Base-by-base conservation (phyloP, 352 stramenopile genomes). In the Phytophthora tentaculata region DNA sequence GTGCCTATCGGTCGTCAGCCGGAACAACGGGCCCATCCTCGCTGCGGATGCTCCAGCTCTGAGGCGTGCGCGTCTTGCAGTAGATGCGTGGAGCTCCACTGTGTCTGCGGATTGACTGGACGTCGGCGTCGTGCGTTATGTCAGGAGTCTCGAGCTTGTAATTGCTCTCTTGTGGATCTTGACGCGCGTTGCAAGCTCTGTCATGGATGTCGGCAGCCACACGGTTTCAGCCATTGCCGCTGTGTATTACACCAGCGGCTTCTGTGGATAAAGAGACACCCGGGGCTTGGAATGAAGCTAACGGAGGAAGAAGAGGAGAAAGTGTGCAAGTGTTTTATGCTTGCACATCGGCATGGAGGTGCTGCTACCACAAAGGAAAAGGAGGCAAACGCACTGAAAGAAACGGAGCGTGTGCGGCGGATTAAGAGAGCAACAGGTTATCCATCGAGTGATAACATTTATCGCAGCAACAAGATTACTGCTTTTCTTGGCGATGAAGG, bases 31-130 rank as follows among this genome's bases (percentile, higher is more conserved):
- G 37, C 51, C n/a, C 48, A 76, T 59, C 58, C 58, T 59, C 63
- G 48, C 24, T 93, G 85, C 41, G 77, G 69, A 50, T 92, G 86
- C 57, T 74, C 26, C 5, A 77, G 68, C 32, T 69, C 71, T 9
- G 84, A 88, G 52, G 64, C 60, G 22, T 92, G 85, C 56, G 69
- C 79, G 13, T 61, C 74, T 4, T 95, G 86, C 54, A 66, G 58
- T 41, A 79, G 67, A 47, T 94, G 85, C 44, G 24, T 91, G 12
- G 85, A 94, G 60, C 53, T 72, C 24, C 85, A 94, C 39, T 94
- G 80, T 65, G 43, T 55, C 23, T 93, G 84, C 20, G 80, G 79
- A 19, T 65, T 71, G 8, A 67, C 52, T 48, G 63, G 60, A 45
- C 49, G 61, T 14, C 56, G 53, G 22, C 45, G 44, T 59, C 64